Conservation (phyloP, 1,139 yeast species). For the Suhomyces coccinellae region DNA sequence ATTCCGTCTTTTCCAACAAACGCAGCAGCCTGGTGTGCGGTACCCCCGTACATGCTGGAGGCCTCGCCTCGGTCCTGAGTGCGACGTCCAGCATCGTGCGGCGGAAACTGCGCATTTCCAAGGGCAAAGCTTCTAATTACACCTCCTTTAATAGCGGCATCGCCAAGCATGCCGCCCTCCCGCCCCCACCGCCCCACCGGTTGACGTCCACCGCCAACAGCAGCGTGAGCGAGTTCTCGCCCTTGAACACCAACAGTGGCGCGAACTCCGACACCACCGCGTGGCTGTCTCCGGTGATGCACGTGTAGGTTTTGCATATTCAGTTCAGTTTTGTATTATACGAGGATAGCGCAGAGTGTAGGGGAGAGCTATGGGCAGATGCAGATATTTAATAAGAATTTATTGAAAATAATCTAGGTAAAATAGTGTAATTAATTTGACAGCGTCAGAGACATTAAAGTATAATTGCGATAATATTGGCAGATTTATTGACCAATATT, state of each 20-base stretch:
- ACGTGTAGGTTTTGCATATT: conserved; percentile 12
- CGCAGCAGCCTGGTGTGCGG: conserved; percentile 28
- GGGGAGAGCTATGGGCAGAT: too few relatives aligned
- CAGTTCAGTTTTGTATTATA: conserved; percentile 8
- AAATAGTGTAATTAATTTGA: too few relatives aligned
- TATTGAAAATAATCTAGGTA: too few relatives aligned
- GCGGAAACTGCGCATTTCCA: conserved; percentile 17
- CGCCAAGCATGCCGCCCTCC: conserved; percentile 9
- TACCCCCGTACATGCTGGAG: conserved; percentile 27
- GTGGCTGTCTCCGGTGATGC: conserved; percentile 21
- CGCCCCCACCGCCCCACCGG: conserved; percentile 13
- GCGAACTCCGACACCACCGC: conserved; percentile 17
- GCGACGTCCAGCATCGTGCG: conserved; percentile 10
- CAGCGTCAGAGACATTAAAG: too few relatives aligned
- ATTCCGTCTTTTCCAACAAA: conserved; percentile 39
- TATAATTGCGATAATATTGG: too few relatives aligned
- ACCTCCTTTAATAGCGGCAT: conserved; percentile 4
- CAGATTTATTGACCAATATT: too few relatives aligned
- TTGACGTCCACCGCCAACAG: conserved; percentile 10
- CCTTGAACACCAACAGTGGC: conserved; percentile 13
- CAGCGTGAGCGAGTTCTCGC: conserved; percentile 16
- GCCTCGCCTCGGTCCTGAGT: conserved; percentile 10
- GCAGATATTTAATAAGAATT: too few relatives aligned
- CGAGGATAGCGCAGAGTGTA: conserved; percentile 4
- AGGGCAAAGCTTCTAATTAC: conserved; percentile 12